Conservation (phyloP, 129 eudicot genomes). For the Scalesia atractyloides region DNA sequence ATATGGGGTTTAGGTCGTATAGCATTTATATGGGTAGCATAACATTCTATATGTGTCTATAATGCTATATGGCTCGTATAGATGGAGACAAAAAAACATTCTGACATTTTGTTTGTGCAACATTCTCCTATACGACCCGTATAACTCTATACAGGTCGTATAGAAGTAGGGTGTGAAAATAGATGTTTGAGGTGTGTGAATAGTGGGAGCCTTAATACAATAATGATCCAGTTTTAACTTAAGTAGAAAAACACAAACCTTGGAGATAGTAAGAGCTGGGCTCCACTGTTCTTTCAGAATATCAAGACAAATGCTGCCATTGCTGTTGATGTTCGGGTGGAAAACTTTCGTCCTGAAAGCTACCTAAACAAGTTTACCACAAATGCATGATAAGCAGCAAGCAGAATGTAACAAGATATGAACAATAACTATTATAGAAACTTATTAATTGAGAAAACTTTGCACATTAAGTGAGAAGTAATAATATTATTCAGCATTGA, state of each 20-base stretch:
- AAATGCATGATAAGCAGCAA: slow-evolving; percentile 3
- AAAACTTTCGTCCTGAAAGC: slow-evolving; percentile 38
- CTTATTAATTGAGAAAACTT: background rate
- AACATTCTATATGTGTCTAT: too few relatives aligned
- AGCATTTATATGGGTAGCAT: too few relatives aligned
- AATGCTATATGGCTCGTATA: too few relatives aligned
- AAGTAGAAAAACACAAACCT: slow-evolving; percentile 39
- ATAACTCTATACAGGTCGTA: too few relatives aligned
- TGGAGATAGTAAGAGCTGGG: slow-evolving; percentile 80
- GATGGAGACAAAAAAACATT: too few relatives aligned
- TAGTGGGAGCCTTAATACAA: too few relatives aligned
- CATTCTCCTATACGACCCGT: too few relatives aligned
- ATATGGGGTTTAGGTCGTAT: too few relatives aligned
- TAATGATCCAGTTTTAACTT: background rate
- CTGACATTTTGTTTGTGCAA: too few relatives aligned
- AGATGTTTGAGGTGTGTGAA: too few relatives aligned
- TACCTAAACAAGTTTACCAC: slow-evolving; percentile 35
- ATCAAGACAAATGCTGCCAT: slow-evolving; percentile 90
- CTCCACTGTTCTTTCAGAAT: slow-evolving; percentile 93
- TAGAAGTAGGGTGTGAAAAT: too few relatives aligned
- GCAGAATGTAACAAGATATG: background rate
- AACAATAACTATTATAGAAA: background rate
- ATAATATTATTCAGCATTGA: background rate
- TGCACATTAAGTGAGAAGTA: background rate
- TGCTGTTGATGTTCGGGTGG: slow-evolving; percentile 42